These are phyloP conservation scores for Fusarium algeriense DNA, from an alignment of 2,329 filamentous ascomycete species.

Conservation along the genomic window DNA sequence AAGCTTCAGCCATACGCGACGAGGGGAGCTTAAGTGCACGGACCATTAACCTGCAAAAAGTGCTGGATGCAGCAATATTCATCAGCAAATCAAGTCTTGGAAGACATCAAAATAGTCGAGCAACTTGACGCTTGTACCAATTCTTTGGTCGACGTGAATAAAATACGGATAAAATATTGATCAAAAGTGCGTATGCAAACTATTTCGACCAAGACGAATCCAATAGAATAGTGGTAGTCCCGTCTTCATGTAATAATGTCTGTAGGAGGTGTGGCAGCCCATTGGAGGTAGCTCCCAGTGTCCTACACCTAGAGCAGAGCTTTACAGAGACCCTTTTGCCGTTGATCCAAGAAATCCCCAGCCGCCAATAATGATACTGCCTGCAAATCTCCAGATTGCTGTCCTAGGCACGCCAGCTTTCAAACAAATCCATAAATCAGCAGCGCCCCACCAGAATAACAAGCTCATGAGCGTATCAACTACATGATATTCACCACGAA, in stretches of 20 bases:
- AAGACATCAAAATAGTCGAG: too few relatives aligned
- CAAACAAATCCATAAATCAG: constrained; percentile 44
- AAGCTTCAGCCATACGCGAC: constrained; percentile 26
- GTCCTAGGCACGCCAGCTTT: constrained; percentile 35
- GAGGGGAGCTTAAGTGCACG: constrained; percentile 22
- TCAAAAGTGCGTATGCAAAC: too few relatives aligned
- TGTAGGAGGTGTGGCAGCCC: too few relatives aligned
- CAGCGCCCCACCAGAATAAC: constrained; percentile 30
- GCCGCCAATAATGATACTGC: constrained; percentile 20
- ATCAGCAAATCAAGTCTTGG: too few relatives aligned
- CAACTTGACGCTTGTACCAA: too few relatives aligned
- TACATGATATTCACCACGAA: constrained; percentile 29
- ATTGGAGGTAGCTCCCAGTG: background rate
- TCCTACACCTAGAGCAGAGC: background rate
- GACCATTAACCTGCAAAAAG: constrained; percentile 1
- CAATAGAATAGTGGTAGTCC: too few relatives aligned
- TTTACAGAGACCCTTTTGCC: constrained; percentile 19
- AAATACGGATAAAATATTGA: too few relatives aligned
- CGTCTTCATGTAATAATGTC: too few relatives aligned
- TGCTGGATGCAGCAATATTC: too few relatives aligned
- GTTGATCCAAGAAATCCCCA: constrained; percentile 41
- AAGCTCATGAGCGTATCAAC: constrained; percentile 43
- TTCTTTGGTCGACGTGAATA: too few relatives aligned
- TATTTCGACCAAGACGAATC: too few relatives aligned
- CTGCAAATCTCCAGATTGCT: constrained; percentile 29